phyloP scores from a whole-genome alignment of 768 basidiomycete species.

The Trametes maxima region DNA sequence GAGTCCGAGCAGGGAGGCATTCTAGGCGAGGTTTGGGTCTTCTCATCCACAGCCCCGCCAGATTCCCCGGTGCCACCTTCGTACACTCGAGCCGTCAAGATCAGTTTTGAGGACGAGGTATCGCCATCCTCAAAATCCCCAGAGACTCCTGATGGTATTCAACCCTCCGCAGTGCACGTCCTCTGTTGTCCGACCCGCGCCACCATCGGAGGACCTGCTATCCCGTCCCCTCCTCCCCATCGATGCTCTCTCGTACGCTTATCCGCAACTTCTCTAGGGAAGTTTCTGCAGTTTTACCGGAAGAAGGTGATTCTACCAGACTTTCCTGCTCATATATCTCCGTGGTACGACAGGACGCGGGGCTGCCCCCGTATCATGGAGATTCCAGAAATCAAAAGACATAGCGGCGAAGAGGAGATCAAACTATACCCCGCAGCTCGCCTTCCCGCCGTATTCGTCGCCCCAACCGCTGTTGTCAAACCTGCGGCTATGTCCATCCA shows the following conservation, averaged over 20 bases:
- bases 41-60: not conserved
- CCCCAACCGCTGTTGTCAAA: slow-evolving; percentile 5
- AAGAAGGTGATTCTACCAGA: slow-evolving; percentile 20
- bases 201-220: not conserved
- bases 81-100: slow-evolving; percentile 16
- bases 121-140: not conserved
- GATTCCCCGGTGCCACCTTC: slow-evolving; percentile 4
- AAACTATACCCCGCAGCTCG: slow-evolving; percentile 23
- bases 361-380: slow-evolving; percentile 16
- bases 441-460: slow-evolving; percentile 21
- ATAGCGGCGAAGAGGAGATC: slow-evolving; percentile 16
- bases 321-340: slow-evolving; percentile 9
- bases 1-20: slow-evolving; percentile 20
- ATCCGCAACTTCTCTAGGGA: slow-evolving; percentile 1
- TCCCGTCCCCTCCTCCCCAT: not conserved
- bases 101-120: slow-evolving; percentile 13
- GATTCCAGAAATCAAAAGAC: not conserved
- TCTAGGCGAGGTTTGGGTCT: slow-evolving; percentile 24
- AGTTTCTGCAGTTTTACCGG: slow-evolving; percentile 21
- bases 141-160: not conserved
- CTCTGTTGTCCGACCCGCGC: not conserved
- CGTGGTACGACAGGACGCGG: slow-evolving; percentile 18
- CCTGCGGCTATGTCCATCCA: slow-evolving; percentile 22
- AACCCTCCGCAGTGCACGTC: not conserved
- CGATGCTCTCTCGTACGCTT: slow-evolving; percentile 1